Percentiles rank a stretch among this genome's conserved stretches.
Conservation (phyloP, 371 early-diverging fungal species). For the Mucor circinelloides region DNA sequence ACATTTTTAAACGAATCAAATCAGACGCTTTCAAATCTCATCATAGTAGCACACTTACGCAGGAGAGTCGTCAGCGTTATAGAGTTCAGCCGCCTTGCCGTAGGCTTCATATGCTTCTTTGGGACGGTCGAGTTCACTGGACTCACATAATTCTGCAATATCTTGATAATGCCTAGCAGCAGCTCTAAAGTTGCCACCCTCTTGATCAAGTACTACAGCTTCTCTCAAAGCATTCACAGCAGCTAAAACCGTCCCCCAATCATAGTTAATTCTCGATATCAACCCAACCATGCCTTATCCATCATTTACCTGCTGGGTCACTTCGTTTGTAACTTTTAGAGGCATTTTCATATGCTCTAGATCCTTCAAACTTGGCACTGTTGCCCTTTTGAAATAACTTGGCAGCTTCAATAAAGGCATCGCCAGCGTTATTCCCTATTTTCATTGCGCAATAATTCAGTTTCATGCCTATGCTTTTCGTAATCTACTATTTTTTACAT, state of each 20-base stretch:
- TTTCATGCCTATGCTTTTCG: not conserved
- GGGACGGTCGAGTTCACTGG: constrained; percentile 72
- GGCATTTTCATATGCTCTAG: constrained; percentile 79
- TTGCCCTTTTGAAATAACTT: constrained; percentile 56
- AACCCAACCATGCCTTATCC: not conserved
- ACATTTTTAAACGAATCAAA: not conserved
- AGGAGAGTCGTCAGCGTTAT: constrained; percentile 84
- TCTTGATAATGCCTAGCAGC: constrained; percentile 94
- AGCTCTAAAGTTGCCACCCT: constrained; percentile 85
- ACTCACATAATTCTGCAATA: constrained; percentile 90
- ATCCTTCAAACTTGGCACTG: constrained; percentile 67
- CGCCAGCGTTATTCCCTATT: constrained; percentile 90
- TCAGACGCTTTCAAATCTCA: not conserved
- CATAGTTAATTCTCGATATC: not conserved
- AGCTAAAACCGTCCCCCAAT: constrained; percentile 46
- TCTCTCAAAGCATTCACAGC: constrained; percentile 74
- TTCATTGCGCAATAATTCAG: not conserved
- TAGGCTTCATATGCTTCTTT: constrained; percentile 86
- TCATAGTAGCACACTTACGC: constrained; percentile 61
- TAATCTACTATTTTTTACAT: constrained; percentile 55
- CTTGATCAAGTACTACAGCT: constrained; percentile 81
- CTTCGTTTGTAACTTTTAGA: constrained; percentile 88
- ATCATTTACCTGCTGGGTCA: constrained; percentile 70
- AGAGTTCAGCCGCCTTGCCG: constrained; percentile 91
- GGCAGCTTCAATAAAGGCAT: constrained; percentile 87